Conservation (phyloP, 805 yeast genomes). For the Ogataea paradorogensis region DNA sequence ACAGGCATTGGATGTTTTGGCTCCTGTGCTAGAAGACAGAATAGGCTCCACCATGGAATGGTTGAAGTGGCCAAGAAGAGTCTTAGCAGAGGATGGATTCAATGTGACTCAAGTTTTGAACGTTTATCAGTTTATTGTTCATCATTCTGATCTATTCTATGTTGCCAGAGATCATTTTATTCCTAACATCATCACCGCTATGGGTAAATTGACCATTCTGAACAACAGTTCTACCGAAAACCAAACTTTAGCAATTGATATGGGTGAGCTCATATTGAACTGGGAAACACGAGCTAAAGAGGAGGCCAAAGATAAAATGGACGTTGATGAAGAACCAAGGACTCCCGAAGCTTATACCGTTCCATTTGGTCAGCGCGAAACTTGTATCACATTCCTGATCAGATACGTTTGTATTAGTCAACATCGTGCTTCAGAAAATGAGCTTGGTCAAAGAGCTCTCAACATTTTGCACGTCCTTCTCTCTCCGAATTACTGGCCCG, state of each 20-base stretch:
- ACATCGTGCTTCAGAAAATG: slow-evolving; percentile 79
- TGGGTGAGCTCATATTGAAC: slow-evolving; percentile 77
- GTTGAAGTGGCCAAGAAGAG: slow-evolving; percentile 94
- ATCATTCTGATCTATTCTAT: slow-evolving; percentile 80
- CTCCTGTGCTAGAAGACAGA: slow-evolving; percentile 78
- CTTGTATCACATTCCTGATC: slow-evolving; percentile 84
- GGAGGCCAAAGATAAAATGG: slow-evolving; percentile 26
- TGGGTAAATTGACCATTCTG: slow-evolving; percentile 82
- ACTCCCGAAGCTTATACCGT: slow-evolving; percentile 45
- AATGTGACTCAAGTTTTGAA: slow-evolving; percentile 82
- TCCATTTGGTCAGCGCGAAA: slow-evolving; percentile 80
- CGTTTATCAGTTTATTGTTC: slow-evolving; percentile 84
- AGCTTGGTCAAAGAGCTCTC: slow-evolving; percentile 76
- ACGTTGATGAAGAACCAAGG: slow-evolving; percentile 16
- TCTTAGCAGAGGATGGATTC: slow-evolving; percentile 84
- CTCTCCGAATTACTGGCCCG: slow-evolving; percentile 78
- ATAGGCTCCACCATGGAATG: slow-evolving; percentile 63
- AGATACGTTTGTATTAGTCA: slow-evolving; percentile 85
- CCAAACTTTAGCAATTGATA: slow-evolving; percentile 81
- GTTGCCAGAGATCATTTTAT: slow-evolving; percentile 86
- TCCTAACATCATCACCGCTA: slow-evolving; percentile 83
- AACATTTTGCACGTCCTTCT: slow-evolving; percentile 72
- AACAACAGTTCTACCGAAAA: slow-evolving; percentile 78
- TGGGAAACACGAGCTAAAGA: slow-evolving; percentile 70
- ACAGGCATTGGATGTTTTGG: slow-evolving; percentile 83